These are phyloP conservation scores for Pythium folliculosum DNA, from an alignment of 352 stramenopile genomes.

Conservation along the genomic window DNA sequence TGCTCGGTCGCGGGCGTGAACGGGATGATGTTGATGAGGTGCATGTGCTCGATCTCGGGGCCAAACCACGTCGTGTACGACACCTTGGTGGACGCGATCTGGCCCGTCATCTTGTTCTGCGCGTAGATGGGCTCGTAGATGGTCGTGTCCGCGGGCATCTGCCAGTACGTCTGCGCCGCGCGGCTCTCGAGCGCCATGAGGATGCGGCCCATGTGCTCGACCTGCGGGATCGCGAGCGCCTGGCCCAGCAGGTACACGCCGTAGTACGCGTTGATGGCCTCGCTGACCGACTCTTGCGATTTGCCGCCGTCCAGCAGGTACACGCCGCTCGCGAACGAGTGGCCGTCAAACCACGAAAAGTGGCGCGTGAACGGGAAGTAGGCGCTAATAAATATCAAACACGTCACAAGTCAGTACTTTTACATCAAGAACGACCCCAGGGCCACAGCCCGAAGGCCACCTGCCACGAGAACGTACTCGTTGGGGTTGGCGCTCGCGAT, in stretches of 20 bases:
- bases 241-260: slow-evolving; percentile 93
- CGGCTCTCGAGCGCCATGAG: slow-evolving; percentile 93
- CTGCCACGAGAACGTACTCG: slow-evolving; percentile 71
- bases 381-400: slow-evolving; percentile 31
- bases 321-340: slow-evolving; percentile 95
- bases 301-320: slow-evolving; percentile 96
- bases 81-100: slow-evolving; percentile 77
- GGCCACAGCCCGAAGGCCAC: too few relatives aligned
- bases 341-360: slow-evolving; percentile 97
- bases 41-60: slow-evolving; percentile 82
- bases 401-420: background rate
- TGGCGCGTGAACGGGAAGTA: slow-evolving; percentile 93
- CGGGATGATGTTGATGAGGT: slow-evolving; percentile 92
- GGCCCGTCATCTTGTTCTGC: slow-evolving; percentile 84
- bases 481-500: slow-evolving; percentile 64
- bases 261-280: slow-evolving; percentile 98
- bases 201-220: slow-evolving; percentile 90
- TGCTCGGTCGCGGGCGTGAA: slow-evolving; percentile 86
- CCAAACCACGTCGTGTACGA: slow-evolving; percentile 90
- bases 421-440: too few relatives aligned
- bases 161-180: slow-evolving; percentile 96
- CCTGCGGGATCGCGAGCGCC: slow-evolving; percentile 58
- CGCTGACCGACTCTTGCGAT: slow-evolving; percentile 95
- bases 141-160: slow-evolving; percentile 73
- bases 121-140: slow-evolving; percentile 80